Base-by-base conservation (phyloP, 148 eudicot genomes). In the Fagopyrum tataricum region DNA sequence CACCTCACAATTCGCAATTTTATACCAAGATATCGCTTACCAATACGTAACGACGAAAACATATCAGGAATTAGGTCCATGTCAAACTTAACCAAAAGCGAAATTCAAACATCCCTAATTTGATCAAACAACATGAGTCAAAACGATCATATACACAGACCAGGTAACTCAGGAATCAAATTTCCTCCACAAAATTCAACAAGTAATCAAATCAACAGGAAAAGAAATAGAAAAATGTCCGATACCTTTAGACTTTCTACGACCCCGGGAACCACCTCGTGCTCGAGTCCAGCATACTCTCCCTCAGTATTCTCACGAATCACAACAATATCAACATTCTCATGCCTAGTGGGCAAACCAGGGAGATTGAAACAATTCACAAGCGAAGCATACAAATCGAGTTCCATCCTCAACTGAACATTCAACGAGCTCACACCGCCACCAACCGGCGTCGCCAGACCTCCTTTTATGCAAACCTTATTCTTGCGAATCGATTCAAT, bases 251-350 rank as follows among this genome's bases (percentile, higher is more conserved):
- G 80, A 59, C 78, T 80, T 66, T 80, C 83, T 1, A 80, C 80
- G 37, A 80, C 83, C 1, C 83, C 83, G 8, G 83, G 80, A n/a
- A 80, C 83, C 31, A 80, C 83, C 73, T 80, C 80, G 62, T 80
- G 83, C 83, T 80, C 83, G 15, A 80, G 80, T 15, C 83, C 83
- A 0, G 83, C 44, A 26, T 80, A 80, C 78, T 80, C 83, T 10
- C 83, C 83, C 59, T 80, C 83, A 0, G 83, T 80, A 17, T 80
- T 80, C 77, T 80, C 83, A 55, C 83, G 56, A 43, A 80, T 80
- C 68, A 80, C 83, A 18, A 80, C 80, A 43, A 80, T 80, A 71
- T 80, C 80, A 20, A 80, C 83, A 61, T 80, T 80, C 68, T 80
- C 75, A 61, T 80, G 83, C 71, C 83, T 13, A 15, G 83, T 80